phyloP scores from a whole-genome alignment of 2,329 filamentous ascomycete species.

The Lasiodiplodia sp. region DNA sequence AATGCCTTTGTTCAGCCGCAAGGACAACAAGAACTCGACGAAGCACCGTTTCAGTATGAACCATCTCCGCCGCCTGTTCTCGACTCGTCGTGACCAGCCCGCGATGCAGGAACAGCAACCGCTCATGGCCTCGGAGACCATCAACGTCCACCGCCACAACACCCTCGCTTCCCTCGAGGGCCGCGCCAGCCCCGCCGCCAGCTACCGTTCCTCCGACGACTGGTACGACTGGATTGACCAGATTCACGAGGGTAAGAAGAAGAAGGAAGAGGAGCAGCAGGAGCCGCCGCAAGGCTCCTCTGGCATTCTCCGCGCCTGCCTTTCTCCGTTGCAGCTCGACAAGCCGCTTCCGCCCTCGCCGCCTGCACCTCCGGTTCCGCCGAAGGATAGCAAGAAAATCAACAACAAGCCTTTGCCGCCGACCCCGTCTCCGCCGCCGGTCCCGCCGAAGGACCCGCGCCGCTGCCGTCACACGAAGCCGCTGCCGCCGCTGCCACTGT shows the following conservation, averaged over 20 bases:
- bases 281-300: too few species aligned
- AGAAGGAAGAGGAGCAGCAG: too few species aligned
- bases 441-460: neutral
- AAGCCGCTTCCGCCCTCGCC: neutral
- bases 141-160: neutral
- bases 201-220: neutral
- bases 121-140: neutral
- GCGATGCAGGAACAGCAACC: neutral
- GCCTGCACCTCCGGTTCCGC: too few species aligned
- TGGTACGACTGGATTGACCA: neutral
- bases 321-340: neutral
- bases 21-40: too few species aligned
- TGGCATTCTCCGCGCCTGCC: too few species aligned
- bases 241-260: neutral
- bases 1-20: too few species aligned
- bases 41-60: neutral
- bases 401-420: too few species aligned
- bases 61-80: neutral
- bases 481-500: too few species aligned
- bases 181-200: neutral
- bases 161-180: neutral
- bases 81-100: neutral
- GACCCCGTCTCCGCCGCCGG: neutral
- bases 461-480: too few species aligned
- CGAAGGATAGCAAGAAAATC: too few species aligned